A percentile compares a stretch with the other conserved stretches of the same genome.
phyloP scores from a whole-genome alignment of 2,329 filamentous ascomycete genomes.

The Trichoderma atrobrunneum region DNA sequence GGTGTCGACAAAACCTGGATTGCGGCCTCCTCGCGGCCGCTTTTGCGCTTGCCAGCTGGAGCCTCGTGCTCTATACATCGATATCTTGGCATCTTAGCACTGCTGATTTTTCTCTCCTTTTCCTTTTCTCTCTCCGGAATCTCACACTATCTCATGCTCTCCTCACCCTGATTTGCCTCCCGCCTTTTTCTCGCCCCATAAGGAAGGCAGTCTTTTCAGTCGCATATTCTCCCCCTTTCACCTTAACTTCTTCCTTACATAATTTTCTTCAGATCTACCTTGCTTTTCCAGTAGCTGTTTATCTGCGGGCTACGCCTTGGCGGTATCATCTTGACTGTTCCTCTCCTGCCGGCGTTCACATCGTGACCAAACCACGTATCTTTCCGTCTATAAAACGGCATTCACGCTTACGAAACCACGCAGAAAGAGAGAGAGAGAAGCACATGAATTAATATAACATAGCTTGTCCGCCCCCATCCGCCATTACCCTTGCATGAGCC shows the following conservation, averaged over 20 bases:
- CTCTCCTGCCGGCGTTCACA: neutral
- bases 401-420: neutral
- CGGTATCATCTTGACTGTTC: neutral
- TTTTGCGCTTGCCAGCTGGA: neutral
- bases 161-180: neutral
- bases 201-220: neutral
- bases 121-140: neutral
- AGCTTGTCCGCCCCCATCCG: neutral
- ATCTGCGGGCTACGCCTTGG: neutral
- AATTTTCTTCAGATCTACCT: neutral
- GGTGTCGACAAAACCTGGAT: neutral
- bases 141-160: neutral
- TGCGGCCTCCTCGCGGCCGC: neutral
- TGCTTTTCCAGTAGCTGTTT: neutral
- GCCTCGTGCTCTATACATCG: neutral
- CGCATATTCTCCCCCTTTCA: neutral
- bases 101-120: neutral
- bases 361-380: neutral
- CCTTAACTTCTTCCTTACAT: neutral
- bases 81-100: neutral
- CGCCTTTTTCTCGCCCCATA: neutral
- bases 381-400: neutral
- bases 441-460: neutral
- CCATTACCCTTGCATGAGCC: neutral
- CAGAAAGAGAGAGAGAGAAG: neutral